phyloP scores from a whole-genome alignment of 345 rosid species.

The Salix brachista region DNA sequence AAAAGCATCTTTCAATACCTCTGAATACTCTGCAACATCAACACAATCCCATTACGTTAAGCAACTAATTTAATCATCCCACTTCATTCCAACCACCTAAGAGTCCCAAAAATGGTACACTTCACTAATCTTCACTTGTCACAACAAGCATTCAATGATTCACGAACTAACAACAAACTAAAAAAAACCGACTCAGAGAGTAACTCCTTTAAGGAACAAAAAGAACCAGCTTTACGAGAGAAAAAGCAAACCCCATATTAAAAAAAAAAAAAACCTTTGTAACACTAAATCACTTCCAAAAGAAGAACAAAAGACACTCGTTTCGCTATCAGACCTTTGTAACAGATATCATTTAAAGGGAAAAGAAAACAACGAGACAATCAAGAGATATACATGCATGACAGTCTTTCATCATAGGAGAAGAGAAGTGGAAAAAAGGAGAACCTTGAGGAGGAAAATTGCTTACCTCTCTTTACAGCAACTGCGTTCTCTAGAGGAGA shows the following conservation, averaged over 20 bases:
- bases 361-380: background rate
- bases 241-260: background rate
- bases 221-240: background rate
- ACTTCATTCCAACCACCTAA: background rate
- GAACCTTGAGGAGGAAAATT: background rate
- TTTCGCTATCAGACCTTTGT: background rate
- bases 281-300: background rate
- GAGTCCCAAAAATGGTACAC: background rate
- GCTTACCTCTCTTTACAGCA: background rate
- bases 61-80: background rate
- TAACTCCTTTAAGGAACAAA: background rate
- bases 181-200: background rate
- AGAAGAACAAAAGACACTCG: background rate
- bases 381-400: background rate
- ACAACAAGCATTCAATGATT: background rate
- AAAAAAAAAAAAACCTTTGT: background rate
- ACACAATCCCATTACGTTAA: background rate
- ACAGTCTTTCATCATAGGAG: background rate
- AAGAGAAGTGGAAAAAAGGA: background rate
- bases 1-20: constrained; percentile 44
- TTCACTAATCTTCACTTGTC: background rate
- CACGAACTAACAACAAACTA: background rate
- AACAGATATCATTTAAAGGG: background rate
- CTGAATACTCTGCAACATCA: background rate
- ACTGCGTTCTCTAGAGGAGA: background rate